Evolutionary conservation across 768 basidiomycete species (phyloP).

Genomic region (Boletus insuetus): DNA sequence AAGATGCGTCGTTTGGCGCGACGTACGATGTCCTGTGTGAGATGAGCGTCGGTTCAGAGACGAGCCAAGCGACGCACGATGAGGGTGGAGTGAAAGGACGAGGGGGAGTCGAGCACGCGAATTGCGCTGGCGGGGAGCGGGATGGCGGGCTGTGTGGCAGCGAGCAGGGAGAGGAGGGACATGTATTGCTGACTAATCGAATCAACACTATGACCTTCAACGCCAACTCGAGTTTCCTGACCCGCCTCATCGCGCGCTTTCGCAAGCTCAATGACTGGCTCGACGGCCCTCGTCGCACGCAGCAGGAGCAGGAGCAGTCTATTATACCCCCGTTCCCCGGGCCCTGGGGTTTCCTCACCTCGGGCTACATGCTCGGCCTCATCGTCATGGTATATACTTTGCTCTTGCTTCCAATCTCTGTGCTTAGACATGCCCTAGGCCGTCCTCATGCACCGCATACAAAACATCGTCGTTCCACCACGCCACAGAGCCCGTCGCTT

Average conservation of each 20-base stretch:
- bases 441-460: conserved; percentile 70
- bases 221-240: no score
- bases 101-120: conserved; percentile 53
- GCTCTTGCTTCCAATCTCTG: neutral
- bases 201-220: no score
- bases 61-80: conserved; percentile 42
- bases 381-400: conserved; percentile 54
- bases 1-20: conserved; percentile 80
- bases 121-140: conserved; percentile 45
- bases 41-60: neutral
- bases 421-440: conserved; percentile 40
- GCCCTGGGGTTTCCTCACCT: conserved; percentile 71
- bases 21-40: conserved; percentile 64
- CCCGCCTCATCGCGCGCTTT: neutral
- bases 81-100: conserved; percentile 53
- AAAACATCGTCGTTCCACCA: conserved; percentile 73
- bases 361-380: conserved; percentile 67
- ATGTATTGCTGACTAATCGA: conserved; percentile 24
- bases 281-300: neutral
- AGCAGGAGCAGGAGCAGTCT: neutral
- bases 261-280: neutral
- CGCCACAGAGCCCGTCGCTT: conserved; percentile 29
- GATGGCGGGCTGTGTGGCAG: conserved; percentile 47
- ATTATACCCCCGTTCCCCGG: conserved; percentile 40
- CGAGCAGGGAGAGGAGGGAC: conserved; percentile 24